Evolutionary conservation across 352 stramenopile species (phyloP).

Genomic region (Phytopythium delawarense): DNA sequence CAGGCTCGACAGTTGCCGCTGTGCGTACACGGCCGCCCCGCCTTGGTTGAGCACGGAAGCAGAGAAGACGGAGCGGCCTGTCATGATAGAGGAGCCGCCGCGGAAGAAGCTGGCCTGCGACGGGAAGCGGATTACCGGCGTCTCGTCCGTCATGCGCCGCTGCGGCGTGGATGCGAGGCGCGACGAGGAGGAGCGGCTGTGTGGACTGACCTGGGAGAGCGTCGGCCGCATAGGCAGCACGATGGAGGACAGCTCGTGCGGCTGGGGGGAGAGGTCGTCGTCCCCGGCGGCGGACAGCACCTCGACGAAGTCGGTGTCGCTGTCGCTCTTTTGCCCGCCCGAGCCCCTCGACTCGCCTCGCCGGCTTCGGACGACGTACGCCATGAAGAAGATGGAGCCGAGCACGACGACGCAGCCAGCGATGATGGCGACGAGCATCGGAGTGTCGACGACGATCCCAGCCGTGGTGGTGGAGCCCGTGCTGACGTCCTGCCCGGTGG

Average conservation of each 20-base stretch:
- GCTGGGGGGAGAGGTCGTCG: slow-evolving; percentile 10
- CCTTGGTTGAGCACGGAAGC: slow-evolving; percentile 12
- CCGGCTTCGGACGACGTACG: slow-evolving; percentile 14
- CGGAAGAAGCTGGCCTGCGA: slow-evolving; percentile 5
- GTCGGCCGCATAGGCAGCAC: slow-evolving; percentile 13
- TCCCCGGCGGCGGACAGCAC: slow-evolving; percentile 9
- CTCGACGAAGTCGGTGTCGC: slow-evolving; percentile 16
- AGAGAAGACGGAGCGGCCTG: slow-evolving; percentile 17
- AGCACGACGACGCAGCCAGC: slow-evolving; percentile 13
- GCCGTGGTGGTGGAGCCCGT: neutral
- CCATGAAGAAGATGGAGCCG: slow-evolving; percentile 12
- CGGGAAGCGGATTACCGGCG: slow-evolving; percentile 1
- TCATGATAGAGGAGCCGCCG: slow-evolving; percentile 10
- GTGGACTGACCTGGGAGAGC: neutral
- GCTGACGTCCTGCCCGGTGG: neutral
- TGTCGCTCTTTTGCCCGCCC: slow-evolving; percentile 10
- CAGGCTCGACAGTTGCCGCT: slow-evolving; percentile 7
- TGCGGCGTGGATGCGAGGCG: neutral
- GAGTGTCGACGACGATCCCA: neutral
- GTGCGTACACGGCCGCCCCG: neutral
- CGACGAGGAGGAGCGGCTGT: neutral
- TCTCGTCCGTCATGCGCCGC: neutral
- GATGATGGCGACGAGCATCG: slow-evolving; percentile 14
- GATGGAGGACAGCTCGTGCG: slow-evolving; percentile 15
- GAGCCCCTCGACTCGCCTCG: neutral